These are phyloP conservation scores for Pisolithus orientalis DNA, from an alignment of 768 basidiomycete species.

Conservation along the genomic window DNA sequence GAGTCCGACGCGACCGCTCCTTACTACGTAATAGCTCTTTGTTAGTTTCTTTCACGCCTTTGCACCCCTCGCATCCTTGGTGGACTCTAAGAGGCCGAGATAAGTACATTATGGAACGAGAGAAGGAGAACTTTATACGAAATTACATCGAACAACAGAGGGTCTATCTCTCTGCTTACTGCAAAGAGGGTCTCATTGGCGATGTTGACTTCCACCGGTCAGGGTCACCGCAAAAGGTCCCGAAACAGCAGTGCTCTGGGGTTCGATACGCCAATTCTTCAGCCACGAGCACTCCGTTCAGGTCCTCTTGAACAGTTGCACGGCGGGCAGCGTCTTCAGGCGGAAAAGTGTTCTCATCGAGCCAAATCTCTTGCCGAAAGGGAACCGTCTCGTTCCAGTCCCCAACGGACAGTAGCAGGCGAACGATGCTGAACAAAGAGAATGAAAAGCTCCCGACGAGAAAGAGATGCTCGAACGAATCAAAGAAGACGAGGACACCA, in stretches of 20 bases:
- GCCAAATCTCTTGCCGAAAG: background rate
- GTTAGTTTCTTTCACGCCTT: background rate
- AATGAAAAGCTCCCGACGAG: constrained; percentile 2
- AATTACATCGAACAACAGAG: constrained; percentile 47
- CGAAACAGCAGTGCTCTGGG: constrained; percentile 22
- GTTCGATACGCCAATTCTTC: constrained; percentile 53
- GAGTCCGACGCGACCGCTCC: background rate
- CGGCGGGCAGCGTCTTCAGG: background rate
- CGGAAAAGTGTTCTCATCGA: background rate
- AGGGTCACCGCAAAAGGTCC: constrained; percentile 8
- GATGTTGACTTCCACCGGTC: background rate
- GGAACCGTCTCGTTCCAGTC: background rate
- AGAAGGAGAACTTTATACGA: constrained; percentile 37
- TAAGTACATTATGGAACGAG: constrained; percentile 16
- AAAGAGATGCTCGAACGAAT: constrained; percentile 16
- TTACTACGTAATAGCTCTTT: background rate
- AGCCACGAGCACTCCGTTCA: constrained; percentile 30
- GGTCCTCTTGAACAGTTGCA: too few species aligned
- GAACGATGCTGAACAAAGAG: background rate
- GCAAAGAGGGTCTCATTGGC: constrained; percentile 30
- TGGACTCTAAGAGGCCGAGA: background rate
- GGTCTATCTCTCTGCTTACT: constrained; percentile 38
- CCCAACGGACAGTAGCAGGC: background rate
- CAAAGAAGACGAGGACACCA: constrained; percentile 15
- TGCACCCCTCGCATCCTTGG: background rate